phyloP scores from a whole-genome alignment of 306 rosid species.

The Castanea crenata region DNA sequence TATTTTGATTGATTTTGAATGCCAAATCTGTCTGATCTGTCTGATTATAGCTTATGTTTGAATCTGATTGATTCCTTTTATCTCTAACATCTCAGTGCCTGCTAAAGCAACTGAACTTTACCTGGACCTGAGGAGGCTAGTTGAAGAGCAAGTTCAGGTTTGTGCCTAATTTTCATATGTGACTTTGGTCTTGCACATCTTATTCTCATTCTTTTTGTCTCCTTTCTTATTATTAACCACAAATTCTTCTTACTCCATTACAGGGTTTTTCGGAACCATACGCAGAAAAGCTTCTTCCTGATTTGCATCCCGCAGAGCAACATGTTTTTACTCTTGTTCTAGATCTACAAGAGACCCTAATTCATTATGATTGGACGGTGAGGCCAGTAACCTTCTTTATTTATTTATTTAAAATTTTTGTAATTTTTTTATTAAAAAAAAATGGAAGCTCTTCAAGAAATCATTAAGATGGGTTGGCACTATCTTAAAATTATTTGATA shows the following conservation, averaged over 20 bases:
- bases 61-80: conserved; percentile 27
- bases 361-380: conserved; percentile 92
- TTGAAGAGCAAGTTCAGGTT: conserved; percentile 85
- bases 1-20: background rate
- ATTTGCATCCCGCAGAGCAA: conserved; percentile 77
- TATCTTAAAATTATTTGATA: background rate
- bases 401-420: background rate
- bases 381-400: conserved; percentile 18
- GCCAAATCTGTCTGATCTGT: background rate
- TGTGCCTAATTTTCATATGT: conserved; percentile 20
- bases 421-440: background rate
- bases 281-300: conserved; percentile 96
- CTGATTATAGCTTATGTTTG: too few relatives aligned
- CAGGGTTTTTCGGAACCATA: conserved; percentile 89
- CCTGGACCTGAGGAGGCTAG: conserved; percentile 71
- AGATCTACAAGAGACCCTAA: conserved; percentile 90
- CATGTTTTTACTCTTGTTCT: conserved; percentile 93
- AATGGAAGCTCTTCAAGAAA: background rate
- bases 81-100: conserved; percentile 56
- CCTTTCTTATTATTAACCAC: conserved; percentile 15
- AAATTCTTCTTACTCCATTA: conserved; percentile 18
- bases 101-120: conserved; percentile 75
- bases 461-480: background rate
- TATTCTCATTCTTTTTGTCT: background rate
- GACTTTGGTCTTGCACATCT: conserved; percentile 3